Conservation (phyloP, 495 filamentous ascomycete genomes). For the Darksidea phi region DNA sequence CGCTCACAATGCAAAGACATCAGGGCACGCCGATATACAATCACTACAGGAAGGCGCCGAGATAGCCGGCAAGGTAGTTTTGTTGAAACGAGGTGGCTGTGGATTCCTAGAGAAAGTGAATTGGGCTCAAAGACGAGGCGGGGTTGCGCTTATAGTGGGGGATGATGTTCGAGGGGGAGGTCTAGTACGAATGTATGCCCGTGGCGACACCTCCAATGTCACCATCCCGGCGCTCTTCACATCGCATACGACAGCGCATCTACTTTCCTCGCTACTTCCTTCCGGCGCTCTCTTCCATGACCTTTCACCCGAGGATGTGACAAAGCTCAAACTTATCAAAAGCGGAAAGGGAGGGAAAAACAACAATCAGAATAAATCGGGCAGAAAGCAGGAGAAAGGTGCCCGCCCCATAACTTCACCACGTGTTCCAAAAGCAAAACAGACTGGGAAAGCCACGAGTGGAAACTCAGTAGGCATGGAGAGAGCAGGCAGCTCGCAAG, state of each 20-base stretch:
- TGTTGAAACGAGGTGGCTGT: conserved; percentile 89
- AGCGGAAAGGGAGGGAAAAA: conserved; percentile 23
- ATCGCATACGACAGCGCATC: conserved; percentile 87
- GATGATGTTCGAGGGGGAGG: conserved; percentile 83
- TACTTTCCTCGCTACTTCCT: conserved; percentile 86
- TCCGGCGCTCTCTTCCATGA: conserved; percentile 60
- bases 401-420: conserved; percentile 36
- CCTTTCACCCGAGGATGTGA: conserved; percentile 50
- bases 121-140: conserved; percentile 91
- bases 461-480: conserved; percentile 21
- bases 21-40: conserved; percentile 85
- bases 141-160: conserved; percentile 85
- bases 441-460: conserved; percentile 24
- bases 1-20: conserved; percentile 45
- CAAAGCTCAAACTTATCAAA: conserved; percentile 38
- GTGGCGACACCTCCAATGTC: conserved; percentile 90
- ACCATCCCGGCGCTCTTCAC: conserved; percentile 94
- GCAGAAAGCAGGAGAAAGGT: conserved; percentile 11
- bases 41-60: conserved; percentile 92
- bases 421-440: conserved; percentile 12
- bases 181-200: conserved; percentile 94
- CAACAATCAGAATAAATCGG: conserved; percentile 20
- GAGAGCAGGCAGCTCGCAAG: conserved; percentile 2
- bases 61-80: conserved; percentile 86
- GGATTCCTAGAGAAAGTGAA: conserved; percentile 96